phyloP scores from a whole-genome alignment of 495 filamentous ascomycete genomes.

The Trichoderma gamsii region DNA sequence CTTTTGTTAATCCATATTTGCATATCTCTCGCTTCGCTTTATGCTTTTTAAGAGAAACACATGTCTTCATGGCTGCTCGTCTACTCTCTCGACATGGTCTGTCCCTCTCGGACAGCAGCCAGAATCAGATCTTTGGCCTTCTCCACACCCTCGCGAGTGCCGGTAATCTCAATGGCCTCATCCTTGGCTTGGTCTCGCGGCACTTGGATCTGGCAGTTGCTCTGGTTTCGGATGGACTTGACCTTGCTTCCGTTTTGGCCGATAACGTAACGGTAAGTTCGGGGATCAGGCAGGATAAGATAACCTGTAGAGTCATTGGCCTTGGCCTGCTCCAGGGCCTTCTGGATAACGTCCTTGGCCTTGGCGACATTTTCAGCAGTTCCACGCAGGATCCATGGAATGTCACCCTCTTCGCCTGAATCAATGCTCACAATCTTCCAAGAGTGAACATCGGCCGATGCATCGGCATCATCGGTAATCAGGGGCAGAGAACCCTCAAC shows the following conservation, averaged over 20 bases:
- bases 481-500: constrained; percentile 64
- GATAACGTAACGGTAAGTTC: constrained; percentile 83
- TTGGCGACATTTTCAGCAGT: constrained; percentile 66
- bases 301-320: constrained; percentile 74
- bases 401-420: constrained; percentile 59
- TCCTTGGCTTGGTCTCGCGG: constrained; percentile 69
- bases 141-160: constrained; percentile 72
- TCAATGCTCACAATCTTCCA: constrained; percentile 70
- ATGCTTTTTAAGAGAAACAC: background rate
- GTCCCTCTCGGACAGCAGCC: constrained; percentile 60
- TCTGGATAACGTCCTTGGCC: constrained; percentile 64
- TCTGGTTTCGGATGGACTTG: constrained; percentile 85
- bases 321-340: constrained; percentile 64
- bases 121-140: constrained; percentile 85
- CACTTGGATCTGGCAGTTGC: constrained; percentile 85
- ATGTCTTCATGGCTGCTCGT: background rate
- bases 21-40: background rate
- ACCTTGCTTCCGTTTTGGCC: constrained; percentile 85
- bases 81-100: constrained; percentile 18
- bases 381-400: constrained; percentile 88
- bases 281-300: constrained; percentile 81
- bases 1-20: background rate
- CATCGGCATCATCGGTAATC: constrained; percentile 76
- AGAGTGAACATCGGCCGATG: constrained; percentile 56
- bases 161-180: constrained; percentile 85